phyloP scores from a whole-genome alignment of 73 alveolate genomes.

The Paramecium biaurelia region DNA sequence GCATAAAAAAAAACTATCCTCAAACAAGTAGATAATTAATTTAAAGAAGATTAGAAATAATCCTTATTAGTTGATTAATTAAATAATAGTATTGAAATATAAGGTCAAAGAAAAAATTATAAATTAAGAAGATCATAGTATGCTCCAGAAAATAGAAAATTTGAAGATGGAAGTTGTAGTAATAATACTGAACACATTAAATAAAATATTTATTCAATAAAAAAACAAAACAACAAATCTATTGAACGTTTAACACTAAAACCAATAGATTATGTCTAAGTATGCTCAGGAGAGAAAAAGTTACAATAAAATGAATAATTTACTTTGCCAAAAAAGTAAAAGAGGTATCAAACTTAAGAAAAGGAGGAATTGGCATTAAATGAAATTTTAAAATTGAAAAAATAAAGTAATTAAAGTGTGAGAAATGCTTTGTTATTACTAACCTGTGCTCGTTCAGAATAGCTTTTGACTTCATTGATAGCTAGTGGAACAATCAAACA shows the following conservation, averaged over 20 bases:
- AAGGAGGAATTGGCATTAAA: background rate
- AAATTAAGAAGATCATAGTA: background rate
- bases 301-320: background rate
- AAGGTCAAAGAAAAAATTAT: background rate
- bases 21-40: background rate
- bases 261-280: background rate
- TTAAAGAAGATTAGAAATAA: background rate
- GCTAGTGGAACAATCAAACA: constrained; percentile 21
- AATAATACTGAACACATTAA: background rate
- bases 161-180: background rate
- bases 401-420: background rate
- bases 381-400: background rate
- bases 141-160: constrained; percentile 4
- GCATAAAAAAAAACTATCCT: background rate
- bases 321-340: background rate
- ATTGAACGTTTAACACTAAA: background rate
- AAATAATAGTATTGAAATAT: background rate
- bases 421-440: background rate
- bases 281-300: background rate
- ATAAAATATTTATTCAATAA: background rate
- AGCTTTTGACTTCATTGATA: background rate
- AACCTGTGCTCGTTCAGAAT: background rate
- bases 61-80: background rate
- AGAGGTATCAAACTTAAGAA: background rate
- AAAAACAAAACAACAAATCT: background rate